A percentile compares a stretch with the other conserved stretches of the same genome.
Conservation (phyloP, 2,329 filamentous ascomycete species). For the Penicillium sp. region DNA sequence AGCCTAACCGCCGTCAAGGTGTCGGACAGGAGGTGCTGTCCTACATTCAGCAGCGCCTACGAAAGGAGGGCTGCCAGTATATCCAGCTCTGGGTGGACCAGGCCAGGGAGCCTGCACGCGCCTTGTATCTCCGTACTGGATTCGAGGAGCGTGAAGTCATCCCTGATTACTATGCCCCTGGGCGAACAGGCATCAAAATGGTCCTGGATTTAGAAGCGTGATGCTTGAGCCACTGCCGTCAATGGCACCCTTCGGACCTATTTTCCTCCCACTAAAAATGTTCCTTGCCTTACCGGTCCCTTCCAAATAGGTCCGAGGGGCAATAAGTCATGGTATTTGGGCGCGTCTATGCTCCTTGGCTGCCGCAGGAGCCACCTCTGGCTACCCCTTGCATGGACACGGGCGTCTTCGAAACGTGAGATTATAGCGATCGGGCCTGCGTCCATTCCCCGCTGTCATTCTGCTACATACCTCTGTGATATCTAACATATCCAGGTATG, state of each 20-base stretch:
- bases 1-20: conserved; percentile 47
- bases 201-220: conserved; percentile 34
- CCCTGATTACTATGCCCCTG: conserved; percentile 51
- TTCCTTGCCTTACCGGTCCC: conserved; percentile 19
- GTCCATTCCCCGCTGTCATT: conserved; percentile 29
- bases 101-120: conserved; percentile 44
- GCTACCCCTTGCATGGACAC: conserved; percentile 35
- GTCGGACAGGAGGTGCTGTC: conserved; percentile 47
- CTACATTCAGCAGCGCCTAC: conserved; percentile 43
- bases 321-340: conserved; percentile 23
- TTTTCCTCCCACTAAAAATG: conserved; percentile 11
- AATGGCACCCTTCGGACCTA: conserved; percentile 15
- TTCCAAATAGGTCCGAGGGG: conserved; percentile 22
- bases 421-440: conserved; percentile 19
- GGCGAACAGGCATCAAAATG: conserved; percentile 49
- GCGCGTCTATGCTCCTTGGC: conserved; percentile 22
- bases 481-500: conserved; percentile 41
- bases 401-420: conserved; percentile 34
- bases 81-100: conserved; percentile 55
- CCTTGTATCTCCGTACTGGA: conserved; percentile 46
- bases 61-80: conserved; percentile 47
- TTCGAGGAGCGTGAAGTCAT: conserved; percentile 49
- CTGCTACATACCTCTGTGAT: conserved; percentile 38
- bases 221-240: conserved; percentile 25
- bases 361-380: conserved; percentile 12